Percentiles rank a stretch among this genome's conserved stretches.
phyloP scores from a whole-genome alignment of 164 flowering plant species.

The Litsea cubeba region DNA sequence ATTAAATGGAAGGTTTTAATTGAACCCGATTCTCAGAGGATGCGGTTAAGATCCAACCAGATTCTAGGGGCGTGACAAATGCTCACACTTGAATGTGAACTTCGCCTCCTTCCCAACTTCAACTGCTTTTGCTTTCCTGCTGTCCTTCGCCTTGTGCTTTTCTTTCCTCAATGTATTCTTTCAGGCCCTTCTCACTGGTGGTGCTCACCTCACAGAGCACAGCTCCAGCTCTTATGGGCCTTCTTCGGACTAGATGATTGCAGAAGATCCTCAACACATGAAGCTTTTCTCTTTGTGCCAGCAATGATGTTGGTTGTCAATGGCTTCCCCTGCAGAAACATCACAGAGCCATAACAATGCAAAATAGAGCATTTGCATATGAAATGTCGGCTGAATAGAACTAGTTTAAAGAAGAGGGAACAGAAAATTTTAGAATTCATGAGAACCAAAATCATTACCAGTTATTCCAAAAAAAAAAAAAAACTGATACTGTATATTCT shows the following conservation, averaged over 20 bases:
- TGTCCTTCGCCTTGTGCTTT: constrained; percentile 8
- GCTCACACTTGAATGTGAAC: neutral
- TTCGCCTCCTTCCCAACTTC: neutral
- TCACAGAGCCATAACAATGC: too few relatives aligned
- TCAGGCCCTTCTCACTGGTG: neutral
- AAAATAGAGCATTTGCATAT: too few relatives aligned
- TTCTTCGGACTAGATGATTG: neutral
- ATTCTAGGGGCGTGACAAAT: neutral
- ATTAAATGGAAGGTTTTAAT: too few relatives aligned
- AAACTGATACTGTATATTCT: too few relatives aligned
- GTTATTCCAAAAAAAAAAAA: too few relatives aligned
- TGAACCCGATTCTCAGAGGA: too few relatives aligned
- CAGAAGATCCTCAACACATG: neutral
- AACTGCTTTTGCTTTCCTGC: neutral
- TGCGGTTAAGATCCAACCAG: too few relatives aligned
- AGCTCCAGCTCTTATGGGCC: neutral
- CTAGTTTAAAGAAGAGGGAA: too few relatives aligned
- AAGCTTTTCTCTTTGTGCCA: neutral
- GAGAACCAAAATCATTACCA: too few relatives aligned
- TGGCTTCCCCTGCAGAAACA: neutral
- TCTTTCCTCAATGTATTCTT: neutral
- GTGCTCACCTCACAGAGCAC: constrained; percentile 6
- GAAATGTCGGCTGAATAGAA: too few relatives aligned
- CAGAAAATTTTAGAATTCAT: too few relatives aligned
- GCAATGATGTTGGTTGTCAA: neutral